Conservation (phyloP, 139 green algal species). For the Medakamo hakoo region DNA sequence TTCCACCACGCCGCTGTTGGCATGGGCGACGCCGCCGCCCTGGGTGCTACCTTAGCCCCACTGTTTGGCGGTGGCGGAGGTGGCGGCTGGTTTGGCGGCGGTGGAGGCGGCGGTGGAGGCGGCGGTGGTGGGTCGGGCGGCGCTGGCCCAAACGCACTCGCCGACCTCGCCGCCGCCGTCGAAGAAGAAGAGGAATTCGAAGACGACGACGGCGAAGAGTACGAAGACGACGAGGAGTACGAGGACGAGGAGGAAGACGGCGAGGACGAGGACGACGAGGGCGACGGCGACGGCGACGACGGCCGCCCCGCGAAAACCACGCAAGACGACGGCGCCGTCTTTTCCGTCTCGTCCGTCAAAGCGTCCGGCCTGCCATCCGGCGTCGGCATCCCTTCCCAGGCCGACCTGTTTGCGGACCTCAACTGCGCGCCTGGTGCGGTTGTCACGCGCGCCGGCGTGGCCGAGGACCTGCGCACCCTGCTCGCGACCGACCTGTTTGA, state of each 20-base stretch:
- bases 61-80: conserved; percentile 4
- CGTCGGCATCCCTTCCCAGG: conserved; percentile 34
- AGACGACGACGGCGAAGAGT: conserved; percentile 19
- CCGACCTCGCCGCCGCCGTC: not conserved
- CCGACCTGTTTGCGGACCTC: conserved; percentile 43
- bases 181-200: not conserved
- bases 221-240: conserved; percentile 8
- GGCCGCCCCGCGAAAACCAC: not conserved
- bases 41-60: conserved; percentile 1
- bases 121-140: conserved; percentile 12
- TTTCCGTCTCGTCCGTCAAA: not conserved
- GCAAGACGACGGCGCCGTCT: not conserved
- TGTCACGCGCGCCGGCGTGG: conserved; percentile 20
- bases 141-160: not conserved
- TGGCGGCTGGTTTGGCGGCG: not conserved
- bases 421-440: conserved; percentile 30
- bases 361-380: conserved; percentile 37
- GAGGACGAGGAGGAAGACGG: conserved; percentile 14
- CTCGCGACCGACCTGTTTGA: conserved; percentile 43
- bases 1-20: too few relatives aligned
- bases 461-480: conserved; percentile 28
- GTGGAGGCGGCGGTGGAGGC: conserved; percentile 2
- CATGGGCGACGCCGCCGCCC: too few relatives aligned
- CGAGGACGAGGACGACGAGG: conserved; percentile 8
- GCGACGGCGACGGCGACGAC: conserved; percentile 15